phyloP scores from a whole-genome alignment of 2,329 filamentous ascomycete species.

The Zymoseptoria crescenta region DNA sequence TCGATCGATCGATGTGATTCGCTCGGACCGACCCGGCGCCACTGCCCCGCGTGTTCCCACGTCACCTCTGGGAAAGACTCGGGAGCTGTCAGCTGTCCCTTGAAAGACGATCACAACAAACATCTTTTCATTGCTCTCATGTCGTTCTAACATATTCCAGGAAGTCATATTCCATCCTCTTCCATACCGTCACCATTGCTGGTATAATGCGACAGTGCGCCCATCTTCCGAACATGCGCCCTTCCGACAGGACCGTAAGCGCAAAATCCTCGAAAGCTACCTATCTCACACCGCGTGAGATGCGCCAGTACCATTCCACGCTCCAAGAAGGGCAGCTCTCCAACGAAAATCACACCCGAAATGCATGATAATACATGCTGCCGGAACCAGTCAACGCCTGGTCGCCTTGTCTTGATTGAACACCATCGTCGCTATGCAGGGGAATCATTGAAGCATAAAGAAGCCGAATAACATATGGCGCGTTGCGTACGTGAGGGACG shows the following conservation, averaged over 20 bases:
- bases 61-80: not conserved
- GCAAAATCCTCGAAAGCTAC: not conserved
- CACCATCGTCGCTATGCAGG: slow-evolving; percentile 16
- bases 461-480: slow-evolving; percentile 7
- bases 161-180: not conserved
- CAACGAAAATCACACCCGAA: not conserved
- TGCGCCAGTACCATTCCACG: not conserved
- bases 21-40: not conserved
- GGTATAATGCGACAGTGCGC: not conserved
- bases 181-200: not conserved
- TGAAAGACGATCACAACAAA: not conserved
- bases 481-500: slow-evolving; percentile 6
- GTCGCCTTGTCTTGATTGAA: not conserved
- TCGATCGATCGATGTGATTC: too few relatives aligned
- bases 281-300: not conserved
- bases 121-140: not conserved
- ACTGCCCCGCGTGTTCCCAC: not conserved
- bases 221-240: not conserved
- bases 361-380: not conserved
- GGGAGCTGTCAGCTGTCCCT: too few relatives aligned
- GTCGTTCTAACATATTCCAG: not conserved
- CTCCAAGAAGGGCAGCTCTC: not conserved
- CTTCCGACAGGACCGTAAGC: not conserved
- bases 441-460: slow-evolving; percentile 16
- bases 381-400: not conserved